Evolutionary conservation across 805 yeast species (phyloP), one percentile per base, ranked within the genome.

Genomic region (Sungouiella thailandica): DNA sequence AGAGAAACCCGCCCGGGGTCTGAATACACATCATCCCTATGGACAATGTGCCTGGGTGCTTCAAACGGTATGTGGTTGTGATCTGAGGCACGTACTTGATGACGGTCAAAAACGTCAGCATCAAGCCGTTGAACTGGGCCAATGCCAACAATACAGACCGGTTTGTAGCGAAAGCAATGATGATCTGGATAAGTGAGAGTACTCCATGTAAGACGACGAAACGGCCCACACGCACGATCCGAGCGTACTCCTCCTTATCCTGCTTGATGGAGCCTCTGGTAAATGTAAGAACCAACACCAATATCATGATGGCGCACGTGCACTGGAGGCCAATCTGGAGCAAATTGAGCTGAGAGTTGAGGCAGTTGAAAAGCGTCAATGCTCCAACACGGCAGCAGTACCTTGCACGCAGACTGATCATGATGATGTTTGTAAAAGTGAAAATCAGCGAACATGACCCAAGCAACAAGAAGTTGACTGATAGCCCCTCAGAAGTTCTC

Each of bases 1-100:
- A 86, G 2, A 85, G 36, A 43, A 73, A 81, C 12, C 95, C 95
- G 11, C 96, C 96, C 0, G 96, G 96, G 13, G 94, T 84, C 54
- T 86, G 96, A 43, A 87, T 71, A 27, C 78, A 60, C 90, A 86
- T 83, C 87, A 83, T 84, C 5, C 78, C 73, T 8, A 84, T 65
- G 0, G 94, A 83, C 15, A 86, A 65, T 1, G 88, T 79, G 7
- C 95, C 96, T 0, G 94, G 80, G 43, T 79, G 88, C 49, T 81
- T 80, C 39, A 86, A 65, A 1, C 41, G 50, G 47, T 67, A 81
- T 0, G 95, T 86, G 25, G 89, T 83, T 42, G 64, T 56, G 7
- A 86, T 68, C 56, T 86, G 96, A 1, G 96, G 96, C 32, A 85
- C 60, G 48, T 84, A 86, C 58, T 86, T 94, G 20, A 80, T 56